A percentile compares a stretch with the other conserved stretches of the same genome.
Conservation (phyloP, 306 rosid species). For the Oemleria cerasiformis region DNA sequence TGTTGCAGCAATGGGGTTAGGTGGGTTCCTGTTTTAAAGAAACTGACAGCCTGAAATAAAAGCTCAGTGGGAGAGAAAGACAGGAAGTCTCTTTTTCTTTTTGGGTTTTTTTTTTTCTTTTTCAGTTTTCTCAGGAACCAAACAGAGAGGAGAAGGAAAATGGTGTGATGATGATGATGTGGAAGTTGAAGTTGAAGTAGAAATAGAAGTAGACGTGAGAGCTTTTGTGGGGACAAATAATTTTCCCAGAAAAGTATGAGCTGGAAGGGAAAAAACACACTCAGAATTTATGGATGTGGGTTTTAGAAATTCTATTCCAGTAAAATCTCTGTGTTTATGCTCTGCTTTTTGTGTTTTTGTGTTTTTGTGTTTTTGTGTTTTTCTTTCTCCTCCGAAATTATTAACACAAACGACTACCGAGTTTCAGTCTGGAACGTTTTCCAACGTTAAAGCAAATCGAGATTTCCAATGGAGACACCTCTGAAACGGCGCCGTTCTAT, state of each 20-base stretch:
- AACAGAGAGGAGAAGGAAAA: constrained; percentile 20
- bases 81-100: constrained; percentile 21
- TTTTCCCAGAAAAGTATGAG: constrained; percentile 24
- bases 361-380: neutral
- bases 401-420: neutral
- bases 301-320: constrained; percentile 27
- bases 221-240: constrained; percentile 33
- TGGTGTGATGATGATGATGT: neutral
- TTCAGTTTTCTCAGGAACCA: constrained; percentile 42
- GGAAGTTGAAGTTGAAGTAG: neutral
- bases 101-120: constrained; percentile 7
- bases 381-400: neutral
- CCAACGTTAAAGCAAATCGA: neutral
- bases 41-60: no score
- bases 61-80: constrained; percentile 5
- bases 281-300: constrained; percentile 19
- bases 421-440: neutral
- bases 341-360: neutral
- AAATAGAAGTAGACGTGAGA: neutral
- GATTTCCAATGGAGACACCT: neutral
- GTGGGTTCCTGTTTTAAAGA: constrained; percentile 13
- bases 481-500: neutral
- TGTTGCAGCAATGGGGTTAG: constrained; percentile 6
- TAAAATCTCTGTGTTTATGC: constrained; percentile 21
- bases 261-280: constrained; percentile 17